A percentile compares a stretch with the other conserved stretches of the same genome.
Evolutionary conservation across 1,139 yeast species (phyloP).

Genomic region (Candida frijolesensis): DNA sequence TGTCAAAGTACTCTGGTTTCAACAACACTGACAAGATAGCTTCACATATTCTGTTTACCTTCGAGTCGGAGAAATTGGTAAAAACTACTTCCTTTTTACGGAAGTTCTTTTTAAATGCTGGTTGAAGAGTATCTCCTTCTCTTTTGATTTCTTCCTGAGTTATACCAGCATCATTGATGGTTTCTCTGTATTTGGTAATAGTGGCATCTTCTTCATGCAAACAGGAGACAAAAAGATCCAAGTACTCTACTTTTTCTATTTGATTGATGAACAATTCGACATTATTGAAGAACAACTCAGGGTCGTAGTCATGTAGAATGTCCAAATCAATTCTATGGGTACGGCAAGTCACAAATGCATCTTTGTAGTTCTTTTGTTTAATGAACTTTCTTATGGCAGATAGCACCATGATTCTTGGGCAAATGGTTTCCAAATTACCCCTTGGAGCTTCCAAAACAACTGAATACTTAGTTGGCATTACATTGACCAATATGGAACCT

Average conservation of each 20-base stretch:
- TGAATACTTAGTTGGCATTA: conserved; percentile 80
- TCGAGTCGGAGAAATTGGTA: conserved; percentile 48
- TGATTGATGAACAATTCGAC: conserved; percentile 72
- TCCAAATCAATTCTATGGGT: conserved; percentile 92
- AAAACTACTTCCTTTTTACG: conserved; percentile 34
- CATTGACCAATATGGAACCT: conserved; percentile 80
- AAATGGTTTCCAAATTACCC: conserved; percentile 92
- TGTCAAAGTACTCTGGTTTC: conserved; percentile 52
- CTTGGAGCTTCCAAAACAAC: conserved; percentile 92
- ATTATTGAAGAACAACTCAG: conserved; percentile 63
- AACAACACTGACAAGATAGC: conserved; percentile 61
- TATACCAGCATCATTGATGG: conserved; percentile 36
- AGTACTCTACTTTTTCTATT: conserved; percentile 68
- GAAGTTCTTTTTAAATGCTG: conserved; percentile 25
- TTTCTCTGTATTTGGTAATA: conserved; percentile 78
- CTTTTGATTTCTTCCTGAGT: conserved; percentile 13
- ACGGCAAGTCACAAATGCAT: conserved; percentile 83
- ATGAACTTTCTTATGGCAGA: conserved; percentile 79
- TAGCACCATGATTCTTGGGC: conserved; percentile 89
- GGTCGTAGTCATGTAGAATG: conserved; percentile 84
- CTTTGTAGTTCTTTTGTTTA: conserved; percentile 53
- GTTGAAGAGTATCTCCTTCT: conserved; percentile 14
- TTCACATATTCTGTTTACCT: conserved; percentile 78
- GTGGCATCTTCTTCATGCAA: conserved; percentile 87
- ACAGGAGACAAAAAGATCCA: conserved; percentile 87